Evolutionary conservation across 1,284 basidiomycete genomes (phyloP).

Genomic region (Paramarasmius palmivorus): DNA sequence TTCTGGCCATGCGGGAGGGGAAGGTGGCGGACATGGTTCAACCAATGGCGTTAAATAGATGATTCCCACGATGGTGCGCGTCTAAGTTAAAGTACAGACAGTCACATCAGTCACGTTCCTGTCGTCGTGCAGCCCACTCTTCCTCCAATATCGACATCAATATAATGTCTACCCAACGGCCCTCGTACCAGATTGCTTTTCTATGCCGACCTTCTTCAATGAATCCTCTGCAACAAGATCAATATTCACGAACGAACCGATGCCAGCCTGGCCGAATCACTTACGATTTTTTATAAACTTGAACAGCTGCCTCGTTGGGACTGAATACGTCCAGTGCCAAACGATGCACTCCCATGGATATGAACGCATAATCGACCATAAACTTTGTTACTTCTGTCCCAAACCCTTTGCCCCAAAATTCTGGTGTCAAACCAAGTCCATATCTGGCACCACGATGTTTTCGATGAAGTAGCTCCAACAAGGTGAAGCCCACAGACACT

Average conservation of each 20-base stretch:
- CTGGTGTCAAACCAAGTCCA: constrained; percentile 24
- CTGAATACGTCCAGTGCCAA: constrained; percentile 29
- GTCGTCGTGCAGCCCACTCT: no score
- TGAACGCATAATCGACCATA: constrained; percentile 33
- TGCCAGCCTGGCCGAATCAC: constrained; percentile 11
- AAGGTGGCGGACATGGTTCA: no score
- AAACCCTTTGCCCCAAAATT: constrained; percentile 31
- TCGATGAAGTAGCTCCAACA: constrained; percentile 26
- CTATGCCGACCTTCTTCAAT: constrained; percentile 28
- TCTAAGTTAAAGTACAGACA: no score
- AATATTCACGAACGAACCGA: background rate
- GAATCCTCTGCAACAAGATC: constrained; percentile 24
- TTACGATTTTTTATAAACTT: constrained; percentile 31
- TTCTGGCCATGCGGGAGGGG: no score
- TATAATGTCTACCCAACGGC: constrained; percentile 26
- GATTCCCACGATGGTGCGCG: no score
- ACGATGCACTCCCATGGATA: constrained; percentile 29
- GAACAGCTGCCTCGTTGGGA: constrained; percentile 26
- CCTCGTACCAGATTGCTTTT: constrained; percentile 26
- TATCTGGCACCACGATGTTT: constrained; percentile 30
- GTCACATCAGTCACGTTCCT: no score
- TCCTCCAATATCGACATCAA: constrained; percentile 27
- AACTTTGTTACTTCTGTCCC: constrained; percentile 32
- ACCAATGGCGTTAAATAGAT: no score
- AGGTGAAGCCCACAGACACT: constrained; percentile 37